Percentiles rank a stretch among this genome's conserved stretches.
Conservation (phyloP, 306 rosid species). For the Glycyrrhiza uralensis region DNA sequence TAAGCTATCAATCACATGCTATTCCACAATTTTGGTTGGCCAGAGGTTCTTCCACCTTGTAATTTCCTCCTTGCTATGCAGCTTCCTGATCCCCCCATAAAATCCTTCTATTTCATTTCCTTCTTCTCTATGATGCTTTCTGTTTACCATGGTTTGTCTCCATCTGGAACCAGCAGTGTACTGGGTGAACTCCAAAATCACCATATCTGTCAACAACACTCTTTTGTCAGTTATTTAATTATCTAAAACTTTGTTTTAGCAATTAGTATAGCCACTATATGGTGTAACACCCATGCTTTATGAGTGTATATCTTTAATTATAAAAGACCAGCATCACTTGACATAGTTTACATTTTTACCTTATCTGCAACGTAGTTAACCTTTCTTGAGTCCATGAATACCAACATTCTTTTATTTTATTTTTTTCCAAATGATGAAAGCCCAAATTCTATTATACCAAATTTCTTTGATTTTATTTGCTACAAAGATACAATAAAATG, state of each 20-base stretch:
- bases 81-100: conserved; percentile 86
- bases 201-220: conserved; percentile 50
- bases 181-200: conserved; percentile 79
- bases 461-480: neutral
- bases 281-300: too few relatives aligned
- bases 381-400: too few relatives aligned
- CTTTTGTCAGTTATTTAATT: conserved; percentile 12
- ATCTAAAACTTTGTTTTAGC: neutral
- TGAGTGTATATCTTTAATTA: too few relatives aligned
- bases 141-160: conserved; percentile 64
- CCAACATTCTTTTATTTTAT: too few relatives aligned
- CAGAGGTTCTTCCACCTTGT: conserved; percentile 68
- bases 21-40: conserved; percentile 56
- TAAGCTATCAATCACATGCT: conserved; percentile 10
- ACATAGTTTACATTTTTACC: too few relatives aligned
- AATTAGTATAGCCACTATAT: too few relatives aligned
- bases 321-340: too few relatives aligned
- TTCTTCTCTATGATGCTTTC: conserved; percentile 67
- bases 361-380: too few relatives aligned
- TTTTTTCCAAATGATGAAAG: neutral
- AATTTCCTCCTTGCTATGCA: conserved; percentile 60
- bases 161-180: conserved; percentile 71
- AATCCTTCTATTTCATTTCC: conserved; percentile 82
- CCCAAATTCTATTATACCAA: neutral
- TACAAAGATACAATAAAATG: neutral